phyloP scores from a whole-genome alignment of 2,329 filamentous ascomycete genomes.

The Cadophora sp. region DNA sequence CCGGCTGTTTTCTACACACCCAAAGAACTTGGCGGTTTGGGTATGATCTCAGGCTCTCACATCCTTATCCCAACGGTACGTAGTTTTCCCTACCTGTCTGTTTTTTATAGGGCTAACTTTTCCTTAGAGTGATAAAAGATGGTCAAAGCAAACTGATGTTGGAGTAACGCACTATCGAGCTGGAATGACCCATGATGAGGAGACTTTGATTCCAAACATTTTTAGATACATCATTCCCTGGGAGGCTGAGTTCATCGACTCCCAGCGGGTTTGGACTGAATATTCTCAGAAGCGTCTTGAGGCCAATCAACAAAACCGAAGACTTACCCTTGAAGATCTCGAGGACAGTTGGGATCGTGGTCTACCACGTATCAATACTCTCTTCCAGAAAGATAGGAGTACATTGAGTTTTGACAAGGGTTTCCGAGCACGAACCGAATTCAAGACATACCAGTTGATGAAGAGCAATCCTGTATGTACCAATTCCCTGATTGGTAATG shows the following conservation, averaged over 20 bases:
- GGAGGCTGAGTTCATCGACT: constrained; percentile 99
- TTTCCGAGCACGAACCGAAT: constrained; percentile 93
- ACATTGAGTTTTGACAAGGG: constrained; percentile 98
- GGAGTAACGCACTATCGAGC: constrained; percentile 96
- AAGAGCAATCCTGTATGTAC: constrained; percentile 87
- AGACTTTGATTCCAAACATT: constrained; percentile 97
- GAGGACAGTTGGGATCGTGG: constrained; percentile 99
- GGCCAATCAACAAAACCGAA: constrained; percentile 95
- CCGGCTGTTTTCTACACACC: constrained; percentile 99
- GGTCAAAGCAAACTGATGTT: constrained; percentile 97
- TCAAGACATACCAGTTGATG: constrained; percentile 99
- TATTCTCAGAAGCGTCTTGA: constrained; percentile 98
- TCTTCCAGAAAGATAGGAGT: constrained; percentile 98
- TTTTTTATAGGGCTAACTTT: too few species aligned
- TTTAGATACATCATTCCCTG: constrained; percentile 99
- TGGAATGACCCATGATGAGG: constrained; percentile 98
- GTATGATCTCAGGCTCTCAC: constrained; percentile 99
- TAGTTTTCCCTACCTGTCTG: too few species aligned
- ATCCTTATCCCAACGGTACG: constrained; percentile 95
- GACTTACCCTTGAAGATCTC: constrained; percentile 92
- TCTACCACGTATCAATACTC: constrained; percentile 94
- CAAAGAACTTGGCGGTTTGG: constrained; percentile 94
- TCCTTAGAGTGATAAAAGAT: constrained; percentile 98
- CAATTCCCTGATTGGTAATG: constrained; percentile 33
- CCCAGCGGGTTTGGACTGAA: constrained; percentile 98